Percentiles rank a stretch among this genome's conserved stretches.
Evolutionary conservation across 1,284 basidiomycete species (phyloP).

Genomic region (Ustilago xerochloae): DNA sequence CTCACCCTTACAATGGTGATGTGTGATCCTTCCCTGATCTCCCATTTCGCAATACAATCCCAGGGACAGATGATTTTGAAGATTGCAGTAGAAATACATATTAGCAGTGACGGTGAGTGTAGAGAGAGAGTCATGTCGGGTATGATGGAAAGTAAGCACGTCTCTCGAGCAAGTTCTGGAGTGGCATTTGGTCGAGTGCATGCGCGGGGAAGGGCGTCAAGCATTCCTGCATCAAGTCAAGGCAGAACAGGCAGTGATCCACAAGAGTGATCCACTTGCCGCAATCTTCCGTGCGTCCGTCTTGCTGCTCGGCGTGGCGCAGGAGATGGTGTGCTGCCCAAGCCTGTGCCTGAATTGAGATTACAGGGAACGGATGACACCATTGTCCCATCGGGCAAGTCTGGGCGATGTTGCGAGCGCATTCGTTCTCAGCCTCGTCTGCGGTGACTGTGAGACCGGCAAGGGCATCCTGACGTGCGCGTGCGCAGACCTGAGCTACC

Average conservation of each 20-base stretch:
- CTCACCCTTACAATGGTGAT: neutral
- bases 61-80: too few relatives aligned
- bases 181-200: conserved; percentile 4
- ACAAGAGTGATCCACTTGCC: neutral
- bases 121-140: neutral
- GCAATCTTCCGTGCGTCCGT: neutral
- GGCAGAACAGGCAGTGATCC: conserved; percentile 5
- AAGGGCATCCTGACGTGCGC: conserved; percentile 6
- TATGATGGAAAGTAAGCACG: neutral
- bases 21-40: too few relatives aligned
- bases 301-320: neutral
- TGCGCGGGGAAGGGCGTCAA: conserved; percentile 4
- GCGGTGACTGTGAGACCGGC: conserved; percentile 6
- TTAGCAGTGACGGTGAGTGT: neutral
- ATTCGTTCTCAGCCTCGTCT: conserved; percentile 5
- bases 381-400: conserved; percentile 6
- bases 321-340: conserved; percentile 6
- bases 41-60: neutral
- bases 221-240: conserved; percentile 7
- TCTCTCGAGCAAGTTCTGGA: conserved; percentile 6
- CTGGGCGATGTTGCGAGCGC: neutral
- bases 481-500: conserved; percentile 5
- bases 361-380: conserved; percentile 1
- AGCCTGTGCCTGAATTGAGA: neutral
- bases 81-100: neutral